Base-by-base conservation (phyloP, 176 grass and related monocot species). In the Canna indica region DNA sequence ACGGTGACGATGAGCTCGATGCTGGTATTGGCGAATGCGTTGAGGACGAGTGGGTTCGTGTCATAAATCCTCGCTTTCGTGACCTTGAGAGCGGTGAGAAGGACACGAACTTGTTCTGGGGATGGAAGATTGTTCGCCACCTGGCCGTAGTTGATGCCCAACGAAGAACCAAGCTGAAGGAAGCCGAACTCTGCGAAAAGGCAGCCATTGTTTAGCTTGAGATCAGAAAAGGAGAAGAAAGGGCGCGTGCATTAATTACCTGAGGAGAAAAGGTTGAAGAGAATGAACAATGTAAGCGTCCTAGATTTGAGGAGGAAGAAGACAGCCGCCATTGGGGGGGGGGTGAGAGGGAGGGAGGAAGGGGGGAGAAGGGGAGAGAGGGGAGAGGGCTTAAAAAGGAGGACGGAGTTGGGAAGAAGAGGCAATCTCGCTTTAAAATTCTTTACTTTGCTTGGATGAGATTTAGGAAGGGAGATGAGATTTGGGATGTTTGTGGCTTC, bases 121-220 rank as follows among this genome's bases (percentile, higher is more conserved):
- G 73, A 1, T 14, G 95, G 95, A 6, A 99, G 90, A 54, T 99
- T 84, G 81, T 99, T 90, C 5, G 9, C 95, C 5, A 99, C 87
- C 81, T 99, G 95, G 36, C 95, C 95, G 72, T 99, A 99, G 82
- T 99, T 99, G 72, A 99, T 99, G 47, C 95, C 95, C 47, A 99
- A 63, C 18, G 88, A 71, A 14, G 72, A 28, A 17, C 82, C 72
- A 5, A 69, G 61, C 59, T 78, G 77, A 25, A 45, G 5, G 28
- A 87, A 68, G 72, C 77, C 59, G 14, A 92, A 54, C 38, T 84
- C 89, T 91, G 76, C 77, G 77, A 75, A 53, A 75, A 47, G 41
- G 41, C 41, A 11, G 41, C 41, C 41, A 44, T 44, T 44, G 13
- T 10, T 44, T n/a, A n/a, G n/a, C n/a, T n/a, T n/a, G n/a, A n/a